phyloP scores from a whole-genome alignment of 1,284 basidiomycete species.

The Ceratobasidium sp. region DNA sequence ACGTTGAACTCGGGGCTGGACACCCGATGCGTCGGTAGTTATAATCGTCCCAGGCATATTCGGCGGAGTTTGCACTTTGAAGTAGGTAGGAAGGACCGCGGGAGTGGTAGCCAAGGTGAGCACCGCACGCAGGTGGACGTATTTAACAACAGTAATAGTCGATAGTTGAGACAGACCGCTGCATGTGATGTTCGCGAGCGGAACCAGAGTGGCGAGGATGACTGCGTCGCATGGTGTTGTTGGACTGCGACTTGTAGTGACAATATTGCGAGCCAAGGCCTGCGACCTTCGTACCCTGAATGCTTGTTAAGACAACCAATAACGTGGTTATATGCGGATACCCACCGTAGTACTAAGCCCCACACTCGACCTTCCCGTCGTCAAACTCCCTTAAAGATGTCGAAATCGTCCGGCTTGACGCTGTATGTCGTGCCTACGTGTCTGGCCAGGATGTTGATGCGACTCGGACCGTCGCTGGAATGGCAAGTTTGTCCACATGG shows the following conservation, averaged over 20 bases:
- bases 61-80: conserved; percentile 64
- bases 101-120: conserved; percentile 81
- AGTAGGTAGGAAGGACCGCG: conserved; percentile 74
- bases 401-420: conserved; percentile 84
- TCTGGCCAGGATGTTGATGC: too few relatives aligned
- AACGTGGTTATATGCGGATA: neutral
- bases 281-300: conserved; percentile 16
- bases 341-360: conserved; percentile 70
- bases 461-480: too few relatives aligned
- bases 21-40: conserved; percentile 68
- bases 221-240: conserved; percentile 67
- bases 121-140: conserved; percentile 89
- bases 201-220: conserved; percentile 80
- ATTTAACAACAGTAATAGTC: conserved; percentile 54
- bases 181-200: conserved; percentile 65
- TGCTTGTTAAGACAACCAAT: neutral
- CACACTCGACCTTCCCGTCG: conserved; percentile 72
- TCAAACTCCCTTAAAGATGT: conserved; percentile 86
- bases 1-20: conserved; percentile 85
- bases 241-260: neutral
- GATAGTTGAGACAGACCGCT: conserved; percentile 14
- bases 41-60: conserved; percentile 75
- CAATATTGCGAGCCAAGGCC: conserved; percentile 2
- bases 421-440: conserved; percentile 69
- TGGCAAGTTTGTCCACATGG: conserved; percentile 72